phyloP scores from a whole-genome alignment of 352 stramenopile species.

The Phytophthora megakarya region DNA sequence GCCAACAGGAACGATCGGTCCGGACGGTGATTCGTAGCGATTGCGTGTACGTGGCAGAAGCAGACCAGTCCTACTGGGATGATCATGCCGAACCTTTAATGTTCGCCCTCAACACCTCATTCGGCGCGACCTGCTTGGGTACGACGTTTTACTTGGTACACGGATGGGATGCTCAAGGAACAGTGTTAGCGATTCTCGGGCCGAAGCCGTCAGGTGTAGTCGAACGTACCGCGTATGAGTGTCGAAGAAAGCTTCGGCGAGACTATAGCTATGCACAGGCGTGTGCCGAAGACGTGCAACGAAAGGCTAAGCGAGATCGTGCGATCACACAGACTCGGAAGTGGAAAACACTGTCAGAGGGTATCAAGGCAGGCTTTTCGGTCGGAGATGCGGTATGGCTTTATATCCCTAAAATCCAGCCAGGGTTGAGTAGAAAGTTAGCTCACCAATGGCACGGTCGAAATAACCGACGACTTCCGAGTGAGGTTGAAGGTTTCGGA shows the following conservation, averaged over 20 bases:
- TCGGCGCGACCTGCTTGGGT: neutral
- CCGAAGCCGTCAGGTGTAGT: neutral
- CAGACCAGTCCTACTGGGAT: neutral
- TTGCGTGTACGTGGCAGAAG: neutral
- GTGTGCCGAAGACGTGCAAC: neutral
- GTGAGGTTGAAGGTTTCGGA: conserved; percentile 4
- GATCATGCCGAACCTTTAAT: neutral
- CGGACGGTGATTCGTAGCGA: neutral
- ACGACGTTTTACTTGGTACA: neutral
- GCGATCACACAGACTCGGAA: no score
- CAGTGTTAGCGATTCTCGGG: neutral
- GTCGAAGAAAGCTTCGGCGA: neutral
- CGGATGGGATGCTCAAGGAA: neutral
- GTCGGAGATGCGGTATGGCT: neutral
- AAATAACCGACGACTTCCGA: conserved; percentile 7
- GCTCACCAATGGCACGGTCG: neutral
- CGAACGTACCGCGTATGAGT: neutral
- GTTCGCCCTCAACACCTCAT: neutral
- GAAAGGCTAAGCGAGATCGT: conserved; percentile 1
- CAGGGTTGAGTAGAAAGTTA: neutral
- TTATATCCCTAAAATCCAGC: neutral
- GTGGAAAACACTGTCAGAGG: neutral
- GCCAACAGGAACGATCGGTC: neutral
- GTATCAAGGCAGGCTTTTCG: neutral
- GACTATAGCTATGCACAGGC: neutral